Conservation (phyloP, 306 rosid species). For the Dryas octopetala region DNA sequence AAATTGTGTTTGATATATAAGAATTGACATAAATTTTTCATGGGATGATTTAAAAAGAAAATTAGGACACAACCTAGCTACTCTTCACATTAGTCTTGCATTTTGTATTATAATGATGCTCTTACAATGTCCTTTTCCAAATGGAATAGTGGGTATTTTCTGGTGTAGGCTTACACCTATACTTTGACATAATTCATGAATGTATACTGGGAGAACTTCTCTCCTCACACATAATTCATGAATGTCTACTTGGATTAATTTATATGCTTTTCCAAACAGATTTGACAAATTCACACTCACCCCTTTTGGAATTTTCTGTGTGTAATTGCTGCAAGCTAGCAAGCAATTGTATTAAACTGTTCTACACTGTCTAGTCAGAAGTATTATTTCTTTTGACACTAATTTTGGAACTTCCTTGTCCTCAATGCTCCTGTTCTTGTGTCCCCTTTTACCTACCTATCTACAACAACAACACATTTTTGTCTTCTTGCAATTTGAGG, state of each 20-base stretch:
- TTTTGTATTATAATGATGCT: too few relatives aligned
- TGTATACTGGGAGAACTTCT: neutral
- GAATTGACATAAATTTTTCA: neutral
- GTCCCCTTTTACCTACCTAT: neutral
- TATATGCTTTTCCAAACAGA: neutral
- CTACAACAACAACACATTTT: slow-evolving; percentile 5
- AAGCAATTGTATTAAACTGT: neutral
- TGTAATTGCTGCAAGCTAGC: slow-evolving; percentile 6
- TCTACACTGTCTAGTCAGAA: neutral
- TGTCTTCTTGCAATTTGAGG: slow-evolving; percentile 4
- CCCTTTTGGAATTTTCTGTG: slow-evolving; percentile 7
- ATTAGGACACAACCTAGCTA: too few relatives aligned
- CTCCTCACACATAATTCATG: neutral
- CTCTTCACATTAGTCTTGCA: too few relatives aligned
- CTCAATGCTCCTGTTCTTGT: neutral
- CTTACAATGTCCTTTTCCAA: neutral
- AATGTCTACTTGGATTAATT: neutral
- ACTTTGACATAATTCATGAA: neutral
- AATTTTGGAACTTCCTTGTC: slow-evolving; percentile 3
- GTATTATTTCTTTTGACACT: neutral
- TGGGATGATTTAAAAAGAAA: neutral
- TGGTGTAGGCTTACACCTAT: neutral
- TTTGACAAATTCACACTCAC: neutral
- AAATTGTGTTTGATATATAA: neutral
- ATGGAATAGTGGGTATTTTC: neutral